Evolutionary conservation across 495 filamentous ascomycete genomes (phyloP).

Genomic region (Pseudomonodictys pantanalensis): DNA sequence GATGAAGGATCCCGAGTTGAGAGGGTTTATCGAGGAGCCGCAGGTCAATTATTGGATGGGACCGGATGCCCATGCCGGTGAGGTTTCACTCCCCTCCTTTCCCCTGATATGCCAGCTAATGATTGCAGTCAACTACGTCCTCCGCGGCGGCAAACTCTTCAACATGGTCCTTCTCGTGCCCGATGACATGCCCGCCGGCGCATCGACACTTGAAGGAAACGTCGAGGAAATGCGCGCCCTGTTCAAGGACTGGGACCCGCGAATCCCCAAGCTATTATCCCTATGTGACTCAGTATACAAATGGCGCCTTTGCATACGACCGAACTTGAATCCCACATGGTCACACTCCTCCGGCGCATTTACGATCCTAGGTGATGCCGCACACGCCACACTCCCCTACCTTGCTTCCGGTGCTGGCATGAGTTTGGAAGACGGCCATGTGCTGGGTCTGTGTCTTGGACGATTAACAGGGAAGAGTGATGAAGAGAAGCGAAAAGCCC

Average conservation of each 20-base stretch:
- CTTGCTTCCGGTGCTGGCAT: conserved; percentile 29
- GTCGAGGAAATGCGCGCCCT: conserved; percentile 66
- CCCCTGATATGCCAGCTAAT: too few species aligned
- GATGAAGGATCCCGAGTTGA: conserved; percentile 50
- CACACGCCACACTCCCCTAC: conserved; percentile 36
- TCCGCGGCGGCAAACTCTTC: conserved; percentile 60
- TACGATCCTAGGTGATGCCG: conserved; percentile 29
- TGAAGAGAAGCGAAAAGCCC: conserved; percentile 39
- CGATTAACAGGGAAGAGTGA: conserved; percentile 41
- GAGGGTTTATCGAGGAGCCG: conserved; percentile 49
- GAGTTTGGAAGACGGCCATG: conserved; percentile 31
- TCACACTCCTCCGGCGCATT: conserved; percentile 24
- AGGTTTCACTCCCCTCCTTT: not conserved
- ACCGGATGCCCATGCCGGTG: conserved; percentile 58
- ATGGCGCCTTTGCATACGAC: conserved; percentile 34
- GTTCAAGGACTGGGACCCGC: conserved; percentile 56
- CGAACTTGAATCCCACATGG: conserved; percentile 27
- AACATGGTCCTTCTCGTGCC: conserved; percentile 71
- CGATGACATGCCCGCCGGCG: conserved; percentile 61
- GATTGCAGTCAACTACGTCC: conserved; percentile 55
- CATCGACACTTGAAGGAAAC: conserved; percentile 55
- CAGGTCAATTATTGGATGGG: conserved; percentile 74
- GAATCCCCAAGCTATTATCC: conserved; percentile 31
- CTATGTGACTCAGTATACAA: conserved; percentile 31
- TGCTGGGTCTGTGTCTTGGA: conserved; percentile 40